Evolutionary conservation across 2,329 filamentous ascomycete species (phyloP), one percentile per base, ranked within the genome.

Genomic region (Trichothecium roseum): DNA sequence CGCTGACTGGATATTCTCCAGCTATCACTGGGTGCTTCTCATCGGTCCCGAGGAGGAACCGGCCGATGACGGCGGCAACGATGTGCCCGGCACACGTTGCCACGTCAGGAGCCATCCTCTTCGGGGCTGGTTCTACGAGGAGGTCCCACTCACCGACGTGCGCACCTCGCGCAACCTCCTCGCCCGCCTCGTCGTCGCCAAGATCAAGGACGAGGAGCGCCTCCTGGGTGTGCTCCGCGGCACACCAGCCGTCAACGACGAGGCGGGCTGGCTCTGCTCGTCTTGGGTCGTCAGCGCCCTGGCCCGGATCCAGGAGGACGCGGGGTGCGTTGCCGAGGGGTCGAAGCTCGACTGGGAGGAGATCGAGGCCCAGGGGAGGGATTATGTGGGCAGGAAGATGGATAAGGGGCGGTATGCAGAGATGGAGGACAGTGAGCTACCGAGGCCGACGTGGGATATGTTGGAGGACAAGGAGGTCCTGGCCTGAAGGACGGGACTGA

Each of bases 111-210:
- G 55, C 31, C 28, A 16, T 1, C 37, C 40, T 18, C 33, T 20
- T 70, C 71, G 44, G 4, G 69, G 71, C 42, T 85, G 81, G 81
- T 79, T 77, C 60, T 85, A 87, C 66, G 76, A 71, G 50, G 63
- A 55, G 14, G 2, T 24, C 0, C 0, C 12, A 7, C 12, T 52
- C 1, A 2, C n/a, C 0, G 42, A 56, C 13, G 43, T 52, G 1
- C 41, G 35, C 15, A 39, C 2, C 28, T 51, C 53, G 3, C 37
- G 26, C 17, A 52, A 18, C 14, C 51, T 64, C 8, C 52, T 66
- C 20, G 56, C 46, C 2, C 59, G 59, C 8, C 37, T 63, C 38
- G 3, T 57, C 10, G 51, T 64, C 35, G 60, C 53, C 24, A 66
- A 66, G 42, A 40, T 66, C 18, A 43, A 48, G 15, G 47, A 64